Conservation (phyloP, 108 stramenopile genomes). For the Conticribra guillardii region DNA sequence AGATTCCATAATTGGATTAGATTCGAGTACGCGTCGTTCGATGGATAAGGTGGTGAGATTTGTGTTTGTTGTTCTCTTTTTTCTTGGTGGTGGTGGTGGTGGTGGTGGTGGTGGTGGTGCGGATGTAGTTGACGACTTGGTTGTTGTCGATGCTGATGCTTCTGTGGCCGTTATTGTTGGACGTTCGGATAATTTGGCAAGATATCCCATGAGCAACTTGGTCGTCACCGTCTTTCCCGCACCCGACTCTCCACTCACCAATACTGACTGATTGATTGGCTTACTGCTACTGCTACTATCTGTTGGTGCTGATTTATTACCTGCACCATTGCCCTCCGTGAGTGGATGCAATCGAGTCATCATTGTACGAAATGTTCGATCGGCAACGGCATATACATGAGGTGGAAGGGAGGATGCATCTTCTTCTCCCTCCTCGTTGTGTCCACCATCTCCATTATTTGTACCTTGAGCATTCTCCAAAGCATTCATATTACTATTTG, state of each 20-base stretch:
- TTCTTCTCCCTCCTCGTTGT: conserved; percentile 2
- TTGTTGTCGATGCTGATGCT: background rate
- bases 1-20: conserved; percentile 91
- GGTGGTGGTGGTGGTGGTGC: too few species aligned
- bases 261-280: conserved; percentile 53
- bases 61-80: too few species aligned
- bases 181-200: conserved; percentile 58
- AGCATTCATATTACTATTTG: too few species aligned
- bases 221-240: conserved; percentile 75
- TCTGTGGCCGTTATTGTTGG: too few species aligned
- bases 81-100: too few species aligned
- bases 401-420: conserved; percentile 44
- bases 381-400: conserved; percentile 87
- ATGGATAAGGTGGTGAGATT: conserved; percentile 52
- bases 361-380: conserved; percentile 77
- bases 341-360: conserved; percentile 47
- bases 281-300: too few species aligned
- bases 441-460: background rate
- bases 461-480: too few species aligned
- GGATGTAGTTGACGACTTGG: background rate
- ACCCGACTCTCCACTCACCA: conserved; percentile 69
- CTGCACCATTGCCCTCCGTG: background rate
- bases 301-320: background rate
- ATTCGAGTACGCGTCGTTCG: conserved; percentile 82
- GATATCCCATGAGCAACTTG: conserved; percentile 76